These are phyloP conservation scores for Gastrolobium villosum DNA, from an alignment of 306 rosid species.

Conservation along the genomic window DNA sequence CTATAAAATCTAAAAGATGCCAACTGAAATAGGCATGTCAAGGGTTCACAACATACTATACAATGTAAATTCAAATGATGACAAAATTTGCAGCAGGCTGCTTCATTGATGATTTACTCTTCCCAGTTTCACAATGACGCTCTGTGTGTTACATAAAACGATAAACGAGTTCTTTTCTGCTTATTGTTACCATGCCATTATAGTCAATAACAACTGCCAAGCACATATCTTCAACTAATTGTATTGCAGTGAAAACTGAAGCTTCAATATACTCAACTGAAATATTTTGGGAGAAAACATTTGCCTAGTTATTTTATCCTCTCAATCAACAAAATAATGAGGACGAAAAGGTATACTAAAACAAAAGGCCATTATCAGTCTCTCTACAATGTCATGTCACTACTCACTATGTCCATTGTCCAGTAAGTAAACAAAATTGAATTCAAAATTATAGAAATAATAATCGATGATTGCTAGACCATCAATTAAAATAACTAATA, in stretches of 20 bases:
- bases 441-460: constrained; percentile 45
- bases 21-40: not conserved
- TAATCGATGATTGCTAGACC: constrained; percentile 55
- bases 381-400: constrained; percentile 25
- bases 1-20: not conserved
- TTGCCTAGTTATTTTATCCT: not conserved
- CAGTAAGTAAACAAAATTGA: constrained; percentile 49
- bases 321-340: not conserved
- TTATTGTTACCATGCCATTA: too few relatives aligned
- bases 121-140: too few relatives aligned
- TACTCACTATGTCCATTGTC: constrained; percentile 10
- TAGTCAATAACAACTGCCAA: too few relatives aligned
- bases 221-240: too few relatives aligned
- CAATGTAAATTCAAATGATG: not conserved
- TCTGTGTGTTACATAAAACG: too few relatives aligned
- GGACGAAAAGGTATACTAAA: not conserved
- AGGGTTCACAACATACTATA: not conserved
- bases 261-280: not conserved
- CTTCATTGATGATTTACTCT: not conserved
- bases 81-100: not conserved
- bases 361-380: constrained; percentile 34
- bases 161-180: too few relatives aligned
- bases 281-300: not conserved
- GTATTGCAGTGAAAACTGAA: too few relatives aligned
- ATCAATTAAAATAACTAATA: constrained; percentile 51